A percentile compares a stretch with the other conserved stretches of the same genome.
Evolutionary conservation across 1,284 basidiomycete genomes (phyloP).

Genomic region (Ceraceosorus guamensis): DNA sequence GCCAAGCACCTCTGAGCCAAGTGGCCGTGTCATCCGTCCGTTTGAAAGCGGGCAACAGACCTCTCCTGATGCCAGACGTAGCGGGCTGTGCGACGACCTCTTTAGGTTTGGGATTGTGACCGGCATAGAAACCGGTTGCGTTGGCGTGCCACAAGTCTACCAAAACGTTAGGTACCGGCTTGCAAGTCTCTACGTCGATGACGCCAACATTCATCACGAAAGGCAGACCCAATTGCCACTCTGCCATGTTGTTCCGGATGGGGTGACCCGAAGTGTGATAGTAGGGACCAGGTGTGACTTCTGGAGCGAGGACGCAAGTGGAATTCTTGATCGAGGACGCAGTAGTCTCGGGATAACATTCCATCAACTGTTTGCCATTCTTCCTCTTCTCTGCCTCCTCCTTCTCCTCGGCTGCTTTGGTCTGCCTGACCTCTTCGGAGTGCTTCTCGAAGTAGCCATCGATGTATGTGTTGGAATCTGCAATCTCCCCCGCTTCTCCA

Average conservation of each 20-base stretch:
- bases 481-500: constrained; percentile 46
- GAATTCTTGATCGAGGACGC: constrained; percentile 47
- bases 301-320: constrained; percentile 49
- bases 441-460: constrained; percentile 17
- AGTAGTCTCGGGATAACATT: constrained; percentile 38
- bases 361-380: constrained; percentile 37
- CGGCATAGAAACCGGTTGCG: constrained; percentile 50
- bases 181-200: constrained; percentile 66
- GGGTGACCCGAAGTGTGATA: constrained; percentile 53
- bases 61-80: constrained; percentile 45
- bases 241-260: constrained; percentile 55
- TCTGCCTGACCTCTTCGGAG: constrained; percentile 24
- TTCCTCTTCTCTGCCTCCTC: constrained; percentile 21
- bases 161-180: constrained; percentile 61
- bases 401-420: constrained; percentile 5
- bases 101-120: constrained; percentile 50
- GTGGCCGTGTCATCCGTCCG: constrained; percentile 50
- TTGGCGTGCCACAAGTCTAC: constrained; percentile 63
- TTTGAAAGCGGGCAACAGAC: constrained; percentile 50
- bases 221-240: constrained; percentile 55
- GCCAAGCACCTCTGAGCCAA: constrained; percentile 63
- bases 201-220: constrained; percentile 63
- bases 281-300: constrained; percentile 53
- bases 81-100: constrained; percentile 48
- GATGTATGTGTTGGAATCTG: constrained; percentile 45